Evolutionary conservation across 1,284 basidiomycete species (phyloP).

Genomic region (Cutaneotrichosporon sp.): DNA sequence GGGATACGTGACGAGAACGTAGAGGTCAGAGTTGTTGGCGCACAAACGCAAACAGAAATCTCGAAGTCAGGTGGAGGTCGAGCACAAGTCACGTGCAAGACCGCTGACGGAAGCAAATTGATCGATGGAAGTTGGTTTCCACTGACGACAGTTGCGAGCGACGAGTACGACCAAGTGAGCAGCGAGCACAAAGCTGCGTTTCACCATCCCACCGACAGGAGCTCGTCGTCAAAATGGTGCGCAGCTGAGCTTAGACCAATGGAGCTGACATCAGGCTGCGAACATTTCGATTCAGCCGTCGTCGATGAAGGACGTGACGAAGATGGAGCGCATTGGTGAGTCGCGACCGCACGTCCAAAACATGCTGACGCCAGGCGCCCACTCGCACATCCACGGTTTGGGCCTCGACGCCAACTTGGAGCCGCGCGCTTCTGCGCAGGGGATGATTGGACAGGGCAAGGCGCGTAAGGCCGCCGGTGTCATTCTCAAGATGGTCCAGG

Average conservation of each 20-base stretch:
- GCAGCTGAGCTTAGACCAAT: neutral
- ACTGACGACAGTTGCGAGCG: neutral
- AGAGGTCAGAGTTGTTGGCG: too few species aligned
- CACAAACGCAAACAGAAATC: conserved; percentile 4
- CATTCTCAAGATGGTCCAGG: conserved; percentile 96
- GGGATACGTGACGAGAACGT: too few species aligned
- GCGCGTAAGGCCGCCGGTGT: conserved; percentile 95
- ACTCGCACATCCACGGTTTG: conserved; percentile 93
- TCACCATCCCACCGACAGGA: neutral
- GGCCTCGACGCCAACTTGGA: conserved; percentile 87
- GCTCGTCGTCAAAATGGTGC: conserved; percentile 6
- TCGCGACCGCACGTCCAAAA: conserved; percentile 1
- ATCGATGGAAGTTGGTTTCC: neutral
- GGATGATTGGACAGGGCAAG: conserved; percentile 93
- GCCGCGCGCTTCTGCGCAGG: conserved; percentile 74
- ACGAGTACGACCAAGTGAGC: too few species aligned
- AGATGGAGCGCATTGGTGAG: conserved; percentile 91
- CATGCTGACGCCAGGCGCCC: conserved; percentile 61
- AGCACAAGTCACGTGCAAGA: conserved; percentile 6
- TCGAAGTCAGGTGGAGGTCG: conserved; percentile 5
- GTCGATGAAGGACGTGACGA: conserved; percentile 74
- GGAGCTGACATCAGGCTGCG: conserved; percentile 34
- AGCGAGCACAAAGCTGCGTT: too few species aligned
- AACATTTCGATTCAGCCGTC: conserved; percentile 49
- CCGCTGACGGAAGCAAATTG: conserved; percentile 6